Evolutionary conservation across 495 filamentous ascomycete genomes (phyloP).

Genomic region (Annulohypoxylon moriforme): DNA sequence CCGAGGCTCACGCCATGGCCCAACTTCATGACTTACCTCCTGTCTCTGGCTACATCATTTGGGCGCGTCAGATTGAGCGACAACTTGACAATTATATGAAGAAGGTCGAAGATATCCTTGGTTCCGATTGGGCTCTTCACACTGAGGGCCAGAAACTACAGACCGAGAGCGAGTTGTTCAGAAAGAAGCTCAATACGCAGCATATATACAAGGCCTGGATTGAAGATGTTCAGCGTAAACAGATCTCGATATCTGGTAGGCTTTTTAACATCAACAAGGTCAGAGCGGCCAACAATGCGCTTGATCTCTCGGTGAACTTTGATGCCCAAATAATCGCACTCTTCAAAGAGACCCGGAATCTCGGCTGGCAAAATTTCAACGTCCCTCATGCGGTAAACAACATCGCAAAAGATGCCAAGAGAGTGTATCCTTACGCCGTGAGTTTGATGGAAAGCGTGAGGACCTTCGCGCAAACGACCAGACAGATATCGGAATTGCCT

Average conservation of each 20-base stretch:
- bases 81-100: conserved; percentile 97
- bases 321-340: conserved; percentile 95
- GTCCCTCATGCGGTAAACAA: conserved; percentile 95
- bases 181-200: conserved; percentile 95
- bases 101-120: conserved; percentile 94
- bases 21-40: conserved; percentile 94
- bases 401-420: conserved; percentile 94
- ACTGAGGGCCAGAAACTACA: conserved; percentile 94
- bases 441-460: conserved; percentile 97
- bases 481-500: conserved; percentile 81
- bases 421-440: conserved; percentile 96
- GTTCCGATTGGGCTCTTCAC: conserved; percentile 92
- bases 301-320: conserved; percentile 94
- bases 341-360: conserved; percentile 98
- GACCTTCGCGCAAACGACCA: conserved; percentile 86
- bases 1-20: conserved; percentile 97
- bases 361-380: conserved; percentile 90
- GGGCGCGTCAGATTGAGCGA: conserved; percentile 95
- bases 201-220: conserved; percentile 94
- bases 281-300: conserved; percentile 81
- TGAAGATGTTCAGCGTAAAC: conserved; percentile 83
- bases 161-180: conserved; percentile 86
- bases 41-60: conserved; percentile 95
- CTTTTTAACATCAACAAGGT: conserved; percentile 91
- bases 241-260: conserved; percentile 89